Percentiles rank a stretch among this genome's conserved stretches.
These are phyloP conservation scores for Heracleum sosnowskyi DNA, from an alignment of 129 eudicot genomes.

Conservation along the genomic window DNA sequence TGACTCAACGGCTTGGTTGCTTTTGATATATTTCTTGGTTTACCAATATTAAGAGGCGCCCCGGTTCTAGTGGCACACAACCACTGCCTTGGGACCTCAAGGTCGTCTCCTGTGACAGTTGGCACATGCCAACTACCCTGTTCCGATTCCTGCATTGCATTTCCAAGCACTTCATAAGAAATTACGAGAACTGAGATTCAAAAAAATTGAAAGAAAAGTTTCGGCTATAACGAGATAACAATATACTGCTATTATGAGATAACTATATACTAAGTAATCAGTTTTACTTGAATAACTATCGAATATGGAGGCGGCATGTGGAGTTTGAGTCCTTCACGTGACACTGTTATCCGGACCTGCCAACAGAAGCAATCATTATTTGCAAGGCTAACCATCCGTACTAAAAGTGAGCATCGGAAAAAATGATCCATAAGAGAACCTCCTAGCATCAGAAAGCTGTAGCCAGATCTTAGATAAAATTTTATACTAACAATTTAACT, in stretches of 20 bases:
- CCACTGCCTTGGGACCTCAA: constrained; percentile 84
- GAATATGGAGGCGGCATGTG: constrained; percentile 98
- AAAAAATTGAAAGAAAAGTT: not conserved
- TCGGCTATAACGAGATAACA: not conserved
- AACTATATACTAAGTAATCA: not conserved
- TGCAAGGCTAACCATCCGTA: not conserved
- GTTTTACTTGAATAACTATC: constrained; percentile 62
- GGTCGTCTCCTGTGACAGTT: constrained; percentile 69
- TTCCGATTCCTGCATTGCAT: constrained; percentile 73
- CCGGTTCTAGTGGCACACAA: constrained; percentile 58
- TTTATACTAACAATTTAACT: not conserved
- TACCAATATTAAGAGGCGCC: constrained; percentile 2
- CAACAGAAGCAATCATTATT: not conserved
- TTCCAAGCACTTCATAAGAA: not conserved
- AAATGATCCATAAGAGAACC: not conserved
- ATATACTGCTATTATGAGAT: not conserved
- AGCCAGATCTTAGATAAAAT: not conserved
- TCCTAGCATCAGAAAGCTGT: not conserved
- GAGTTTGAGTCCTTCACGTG: constrained; percentile 38
- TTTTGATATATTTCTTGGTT: not conserved
- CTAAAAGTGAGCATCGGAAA: not conserved
- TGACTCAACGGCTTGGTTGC: not conserved
- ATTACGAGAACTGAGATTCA: not conserved
- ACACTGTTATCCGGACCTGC: constrained; percentile 58
- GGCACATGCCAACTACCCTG: constrained; percentile 94